Evolutionary conservation across 2,329 filamentous ascomycete species (phyloP), one percentile per base, ranked within the genome.

Genomic region (Colletotrichum sp.): DNA sequence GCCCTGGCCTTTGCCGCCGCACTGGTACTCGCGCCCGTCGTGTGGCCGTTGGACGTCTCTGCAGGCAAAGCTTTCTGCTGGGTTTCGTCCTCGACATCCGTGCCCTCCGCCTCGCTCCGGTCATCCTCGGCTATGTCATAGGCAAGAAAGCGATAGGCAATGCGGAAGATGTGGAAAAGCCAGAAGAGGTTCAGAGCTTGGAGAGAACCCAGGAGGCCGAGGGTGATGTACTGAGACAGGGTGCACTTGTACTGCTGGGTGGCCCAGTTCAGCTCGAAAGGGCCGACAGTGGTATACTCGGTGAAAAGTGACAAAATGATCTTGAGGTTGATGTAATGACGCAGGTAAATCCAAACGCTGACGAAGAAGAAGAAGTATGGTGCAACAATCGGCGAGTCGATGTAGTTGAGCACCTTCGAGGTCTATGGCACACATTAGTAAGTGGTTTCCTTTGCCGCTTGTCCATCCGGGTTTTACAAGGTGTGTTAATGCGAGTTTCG

Each of bases 391-490:
- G 90, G 87, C 71, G 93, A 92, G 82, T 98, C 94, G 79, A 98
- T 87, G 86, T 98, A 98, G 87, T 98, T 98, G 80, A 98, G 91
- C 7, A 93, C 91, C 87, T 98, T 98, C 76, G 95, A 98, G 3
- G 95, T 97, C 94, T 96, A 16, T 52, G 18, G 79, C 65, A 3
- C 52, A 8, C 10, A 36, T 81, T 71, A 79, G 75, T 61, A 64
- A 15, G 22, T 36, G 6, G 12, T 5, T 25, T 27, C 55, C 16
- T 25, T 30, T 28, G 18, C 22, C 43, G n/a, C 43, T 52, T 13
- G n/a, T 7, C n/a, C 43, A 0, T n/a, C 43, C 43, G 10, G 6
- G 13, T 52, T 22, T 52, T 22, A 52, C 10, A 12, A 52, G n/a
- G n/a, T 22, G 5, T 52, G 6, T 22, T 7, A 12, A n/a, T 52